These are phyloP conservation scores for Neopestalotiopsis clavispora DNA, from an alignment of 2,329 filamentous ascomycete species.

Conservation along the genomic window DNA sequence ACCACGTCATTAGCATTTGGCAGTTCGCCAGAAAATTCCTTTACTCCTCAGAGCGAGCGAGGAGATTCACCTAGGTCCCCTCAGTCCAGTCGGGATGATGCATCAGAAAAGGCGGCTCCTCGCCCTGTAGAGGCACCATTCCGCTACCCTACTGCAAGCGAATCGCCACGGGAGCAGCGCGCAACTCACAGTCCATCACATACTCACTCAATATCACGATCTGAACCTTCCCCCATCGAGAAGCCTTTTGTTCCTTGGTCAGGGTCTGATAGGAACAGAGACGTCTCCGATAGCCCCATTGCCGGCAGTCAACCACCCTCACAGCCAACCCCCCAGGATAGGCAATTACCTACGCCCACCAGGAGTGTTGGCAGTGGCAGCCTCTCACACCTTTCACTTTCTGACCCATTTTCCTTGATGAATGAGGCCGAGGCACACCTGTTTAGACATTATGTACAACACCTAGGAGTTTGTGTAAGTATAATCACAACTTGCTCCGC, in stretches of 20 bases:
- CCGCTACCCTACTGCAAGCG: slow-evolving; percentile 20
- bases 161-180: slow-evolving; percentile 16
- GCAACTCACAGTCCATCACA: not conserved
- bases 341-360: slow-evolving; percentile 19
- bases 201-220: not conserved
- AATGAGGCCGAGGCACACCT: slow-evolving; percentile 36
- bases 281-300: slow-evolving; percentile 15
- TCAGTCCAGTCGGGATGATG: not conserved
- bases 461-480: slow-evolving; percentile 40
- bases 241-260: slow-evolving; percentile 16
- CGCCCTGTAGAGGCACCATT: not conserved
- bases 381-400: slow-evolving; percentile 8
- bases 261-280: not conserved
- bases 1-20: slow-evolving; percentile 30
- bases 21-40: slow-evolving; percentile 26
- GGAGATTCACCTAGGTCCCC: not conserved
- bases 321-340: not conserved
- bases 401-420: slow-evolving; percentile 35
- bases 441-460: slow-evolving; percentile 42
- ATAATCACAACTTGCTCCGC: not conserved
- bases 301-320: slow-evolving; percentile 18
- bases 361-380: slow-evolving; percentile 18
- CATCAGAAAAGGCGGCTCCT: not conserved
- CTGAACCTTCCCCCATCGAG: slow-evolving; percentile 13
- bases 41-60: not conserved